Base-by-base conservation (phyloP, 1,284 basidiomycete genomes). In the Melampsora larici-populina region DNA sequence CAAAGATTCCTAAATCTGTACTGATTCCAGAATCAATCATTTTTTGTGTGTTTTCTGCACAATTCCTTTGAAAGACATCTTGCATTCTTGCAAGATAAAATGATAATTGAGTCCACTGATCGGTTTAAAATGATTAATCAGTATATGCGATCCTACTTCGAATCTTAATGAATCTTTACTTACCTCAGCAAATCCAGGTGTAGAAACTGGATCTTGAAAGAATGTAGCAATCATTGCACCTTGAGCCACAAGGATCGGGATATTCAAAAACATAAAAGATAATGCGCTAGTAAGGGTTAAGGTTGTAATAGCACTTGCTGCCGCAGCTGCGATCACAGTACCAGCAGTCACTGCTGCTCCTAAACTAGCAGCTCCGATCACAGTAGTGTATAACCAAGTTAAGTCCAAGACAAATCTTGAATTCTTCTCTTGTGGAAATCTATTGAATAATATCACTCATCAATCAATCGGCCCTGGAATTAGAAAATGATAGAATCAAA, bases 61-160 rank as follows among this genome's bases (percentile, higher is more conserved):
- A 31, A 21, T 31, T 51, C 2, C 26, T 43, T 24, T 36, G n/a
- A 1, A 76, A 46, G 15, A 40, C 58, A 31, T 15, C 74, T 76
- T 76, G 74, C 24, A 66, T 40, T 68, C 66, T 51, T 13, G 74
- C 26, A 46, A 76, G 33, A 46, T 76, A 76, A 31, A 68, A 76
- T 4, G 65, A 68, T n/a, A 69, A 24, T 40, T 76, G 29, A 11
- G 74, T 68, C 74, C 74, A 76, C 74, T 76, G 31, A 1, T 43
- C 11, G 40, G 11, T 9, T 43, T 13, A n/a, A 13, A 13, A 43
- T 11, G 40, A 43, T 43, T 4, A 9, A 13, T 43, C 11, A 13
- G 11, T 43, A 43, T 43, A 13, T 8, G 11, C 11, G 13, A 43
- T 43, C 40, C 9, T 36, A 9, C 9, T 9, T 36, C 9, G 36